Base-by-base conservation (phyloP, 768 basidiomycete genomes). In the Galerina sulciceps region DNA sequence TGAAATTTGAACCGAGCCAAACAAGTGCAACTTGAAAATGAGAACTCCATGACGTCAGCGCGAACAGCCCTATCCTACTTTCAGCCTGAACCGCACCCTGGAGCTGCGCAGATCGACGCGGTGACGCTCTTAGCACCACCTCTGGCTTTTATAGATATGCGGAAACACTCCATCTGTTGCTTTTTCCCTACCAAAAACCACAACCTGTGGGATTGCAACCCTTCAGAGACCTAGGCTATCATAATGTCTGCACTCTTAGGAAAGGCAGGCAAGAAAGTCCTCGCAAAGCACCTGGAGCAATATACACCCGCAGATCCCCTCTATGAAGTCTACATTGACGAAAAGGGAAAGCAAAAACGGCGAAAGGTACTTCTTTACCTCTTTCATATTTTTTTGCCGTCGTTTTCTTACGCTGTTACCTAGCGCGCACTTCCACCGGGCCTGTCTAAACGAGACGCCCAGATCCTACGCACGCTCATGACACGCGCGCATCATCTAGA, bases 401-500 rank as follows among this genome's bases (percentile, higher is more conserved):
- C 23, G 35, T 15, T 17, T 6, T 49, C 17, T 17, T 44, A 45
- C 23, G 11, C 42, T 22, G 10, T 10, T 15, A 35, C 36, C 13
- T 58, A 91, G 90, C 84, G 92, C 40, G 83, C 79, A 15, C 72
- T 84, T 0, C 94, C 94, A 0, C 84, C 85, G 9, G 94, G 94
- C 0, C 81, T 97, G 2, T 90, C 91, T 0, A 70, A 80, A 14
- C 84, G 90, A 20, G 96, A 97, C 63, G 82, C 83, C 37, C 83
- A 84, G 48, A 88, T 94, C 49, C 79, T 97, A 41, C 82, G 82
- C 63, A 84, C 87, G 17, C 86, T 97, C 34, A 85, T 91, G 67
- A 79, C 81, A 35, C 81, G 93, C 6, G 94, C 93, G 1, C 91
- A 91, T 65, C 85, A 88, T 69, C 87, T 97, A 54, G 95, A 97